A percentile compares a stretch with the other conserved stretches of the same genome.
These are phyloP conservation scores for Suillus subaureus DNA, from an alignment of 768 basidiomycete genomes.

Conservation along the genomic window DNA sequence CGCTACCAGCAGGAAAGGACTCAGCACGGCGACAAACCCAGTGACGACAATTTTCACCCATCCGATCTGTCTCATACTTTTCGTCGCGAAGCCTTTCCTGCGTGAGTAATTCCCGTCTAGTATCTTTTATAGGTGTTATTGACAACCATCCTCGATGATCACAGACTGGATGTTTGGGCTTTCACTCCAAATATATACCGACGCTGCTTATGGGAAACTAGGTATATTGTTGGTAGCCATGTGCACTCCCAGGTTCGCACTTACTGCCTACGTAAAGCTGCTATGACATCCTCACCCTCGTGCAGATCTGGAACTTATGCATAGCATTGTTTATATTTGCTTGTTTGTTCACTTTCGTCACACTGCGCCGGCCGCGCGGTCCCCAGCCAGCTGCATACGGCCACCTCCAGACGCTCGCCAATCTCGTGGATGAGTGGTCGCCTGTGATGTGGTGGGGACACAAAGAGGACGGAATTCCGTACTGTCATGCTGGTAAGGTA, in stretches of 20 bases:
- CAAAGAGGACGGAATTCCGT: conserved; percentile 14
- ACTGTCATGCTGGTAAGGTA: conserved; percentile 4
- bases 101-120: conserved; percentile 19
- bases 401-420: conserved; percentile 36
- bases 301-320: conserved; percentile 30
- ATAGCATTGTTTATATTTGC: conserved; percentile 23
- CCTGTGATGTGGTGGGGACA: conserved; percentile 23
- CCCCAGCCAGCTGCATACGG: conserved; percentile 35
- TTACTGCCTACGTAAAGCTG: not conserved
- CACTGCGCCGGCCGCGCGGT: conserved; percentile 20
- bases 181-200: conserved; percentile 9
- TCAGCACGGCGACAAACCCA: conserved; percentile 21
- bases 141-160: not conserved
- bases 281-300: not conserved
- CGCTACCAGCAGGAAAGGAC: conserved; percentile 21
- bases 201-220: no score
- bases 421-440: conserved; percentile 39
- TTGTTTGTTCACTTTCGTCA: conserved; percentile 19
- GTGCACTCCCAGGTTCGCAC: conserved; percentile 20
- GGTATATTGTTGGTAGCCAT: rapidly evolving
- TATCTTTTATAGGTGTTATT: not conserved
- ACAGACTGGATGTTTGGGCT: conserved; percentile 37
- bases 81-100: conserved; percentile 26
- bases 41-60: conserved; percentile 25
- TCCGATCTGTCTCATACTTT: conserved; percentile 18